Percentiles rank a stretch among this genome's conserved stretches.
These are phyloP conservation scores for Gracilaria caudata DNA, from an alignment of 23 red algal species.

Conservation along the genomic window DNA sequence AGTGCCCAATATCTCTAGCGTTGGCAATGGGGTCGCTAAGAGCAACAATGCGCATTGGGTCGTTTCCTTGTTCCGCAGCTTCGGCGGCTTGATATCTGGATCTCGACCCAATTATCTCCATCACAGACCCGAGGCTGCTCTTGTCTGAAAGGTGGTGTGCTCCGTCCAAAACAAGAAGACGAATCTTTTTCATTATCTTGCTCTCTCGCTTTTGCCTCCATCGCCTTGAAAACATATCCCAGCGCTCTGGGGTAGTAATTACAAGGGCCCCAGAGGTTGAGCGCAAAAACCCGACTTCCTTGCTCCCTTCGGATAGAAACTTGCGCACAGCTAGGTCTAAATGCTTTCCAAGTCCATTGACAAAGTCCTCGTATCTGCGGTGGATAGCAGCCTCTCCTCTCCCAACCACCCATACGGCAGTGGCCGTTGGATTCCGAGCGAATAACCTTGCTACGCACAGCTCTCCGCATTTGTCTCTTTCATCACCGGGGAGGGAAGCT, in stretches of 20 bases:
- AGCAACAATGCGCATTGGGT: constrained; percentile 74
- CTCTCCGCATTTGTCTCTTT: constrained; percentile 57
- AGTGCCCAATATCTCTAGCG: constrained; percentile 74
- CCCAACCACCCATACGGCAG: constrained; percentile 55
- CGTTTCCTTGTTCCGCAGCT: constrained; percentile 19
- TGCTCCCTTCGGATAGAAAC: constrained; percentile 16
- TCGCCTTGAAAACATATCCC: constrained; percentile 86
- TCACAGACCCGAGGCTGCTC: constrained; percentile 33
- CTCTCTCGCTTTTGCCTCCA: constrained; percentile 78
- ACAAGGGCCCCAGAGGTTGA: constrained; percentile 43
- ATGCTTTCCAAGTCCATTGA: constrained; percentile 18
- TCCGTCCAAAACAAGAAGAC: constrained; percentile 79
- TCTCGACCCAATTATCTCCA: constrained; percentile 71
- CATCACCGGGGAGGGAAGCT: constrained; percentile 69
- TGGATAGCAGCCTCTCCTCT: constrained; percentile 37
- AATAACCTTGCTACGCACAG: constrained; percentile 69
- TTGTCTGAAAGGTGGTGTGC: constrained; percentile 71
- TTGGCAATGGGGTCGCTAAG: constrained; percentile 71
- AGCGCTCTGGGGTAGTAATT: constrained; percentile 70
- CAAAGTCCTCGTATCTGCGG: constrained; percentile 5
- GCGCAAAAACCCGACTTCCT: constrained; percentile 43
- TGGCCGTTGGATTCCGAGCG: constrained; percentile 33
- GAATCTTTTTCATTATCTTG: constrained; percentile 33
- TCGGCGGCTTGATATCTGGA: constrained; percentile 62
- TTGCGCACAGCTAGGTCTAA: constrained; percentile 24